Conservation (phyloP, 2,329 filamentous ascomycete species). For the Colletotrichum sp. region DNA sequence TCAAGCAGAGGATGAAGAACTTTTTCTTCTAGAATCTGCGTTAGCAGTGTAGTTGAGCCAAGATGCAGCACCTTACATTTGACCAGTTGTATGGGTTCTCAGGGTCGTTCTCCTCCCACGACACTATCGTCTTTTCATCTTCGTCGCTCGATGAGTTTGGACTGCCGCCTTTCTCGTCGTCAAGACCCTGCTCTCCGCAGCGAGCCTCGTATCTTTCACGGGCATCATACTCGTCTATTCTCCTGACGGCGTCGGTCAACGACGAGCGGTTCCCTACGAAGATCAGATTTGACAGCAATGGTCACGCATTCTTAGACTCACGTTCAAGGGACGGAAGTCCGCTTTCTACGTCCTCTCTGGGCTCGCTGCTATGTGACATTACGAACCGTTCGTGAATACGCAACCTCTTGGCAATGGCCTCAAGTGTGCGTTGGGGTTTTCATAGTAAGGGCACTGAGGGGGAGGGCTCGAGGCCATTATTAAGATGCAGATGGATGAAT, state of each 20-base stretch:
- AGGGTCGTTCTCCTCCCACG: constrained; percentile 50
- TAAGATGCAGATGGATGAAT: constrained; percentile 14
- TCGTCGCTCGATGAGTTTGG: constrained; percentile 30
- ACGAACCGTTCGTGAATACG: background rate
- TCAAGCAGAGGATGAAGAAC: constrained; percentile 54
- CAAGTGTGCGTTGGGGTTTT: background rate
- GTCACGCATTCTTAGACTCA: background rate
- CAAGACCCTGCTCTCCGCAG: constrained; percentile 41
- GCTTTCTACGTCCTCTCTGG: background rate
- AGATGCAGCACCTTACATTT: constrained; percentile 28
- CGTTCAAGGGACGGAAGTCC: background rate
- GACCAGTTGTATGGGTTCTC: constrained; percentile 62
- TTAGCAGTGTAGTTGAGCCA: background rate
- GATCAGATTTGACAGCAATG: background rate
- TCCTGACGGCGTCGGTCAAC: background rate
- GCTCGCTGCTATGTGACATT: background rate
- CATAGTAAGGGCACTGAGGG: background rate
- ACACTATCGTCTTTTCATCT: constrained; percentile 27
- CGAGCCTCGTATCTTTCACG: constrained; percentile 34
- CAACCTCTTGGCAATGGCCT: background rate
- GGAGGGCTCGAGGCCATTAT: background rate
- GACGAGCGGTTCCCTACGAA: background rate
- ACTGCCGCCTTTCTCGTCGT: constrained; percentile 16
- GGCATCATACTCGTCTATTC: constrained; percentile 45
- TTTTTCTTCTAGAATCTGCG: constrained; percentile 53